Evolutionary conservation across 331 rosid genomes (phyloP).

Genomic region (Acacia concinna): DNA sequence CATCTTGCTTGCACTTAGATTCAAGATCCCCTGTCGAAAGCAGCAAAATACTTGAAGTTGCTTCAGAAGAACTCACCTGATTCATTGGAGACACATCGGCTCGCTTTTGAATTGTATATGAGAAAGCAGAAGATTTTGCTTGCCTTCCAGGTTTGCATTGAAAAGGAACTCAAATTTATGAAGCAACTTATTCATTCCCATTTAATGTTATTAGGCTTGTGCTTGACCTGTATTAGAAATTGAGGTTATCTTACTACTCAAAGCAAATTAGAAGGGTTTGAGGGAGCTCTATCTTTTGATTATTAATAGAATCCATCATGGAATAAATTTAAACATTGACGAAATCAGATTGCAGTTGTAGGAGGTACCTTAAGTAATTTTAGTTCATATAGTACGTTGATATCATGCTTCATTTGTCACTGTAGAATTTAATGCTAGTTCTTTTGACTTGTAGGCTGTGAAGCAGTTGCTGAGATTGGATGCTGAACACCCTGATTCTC

Average conservation of each 20-base stretch:
- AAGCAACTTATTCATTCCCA: background rate
- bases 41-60: slow-evolving; percentile 89
- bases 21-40: slow-evolving; percentile 83
- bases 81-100: slow-evolving; percentile 82
- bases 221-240: background rate
- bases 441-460: slow-evolving; percentile 62
- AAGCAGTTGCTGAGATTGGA: slow-evolving; percentile 89
- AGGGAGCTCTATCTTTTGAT: background rate
- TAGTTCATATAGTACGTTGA: slow-evolving; percentile 13
- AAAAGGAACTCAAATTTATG: background rate
- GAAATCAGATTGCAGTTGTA: background rate
- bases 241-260: background rate
- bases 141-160: slow-evolving; percentile 71
- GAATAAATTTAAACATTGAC: background rate
- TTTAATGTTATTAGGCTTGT: slow-evolving; percentile 17
- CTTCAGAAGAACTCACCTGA: slow-evolving; percentile 88
- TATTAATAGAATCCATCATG: background rate
- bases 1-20: slow-evolving; percentile 46
- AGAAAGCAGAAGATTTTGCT: slow-evolving; percentile 85
- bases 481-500: slow-evolving; percentile 94
- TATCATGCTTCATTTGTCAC: background rate
- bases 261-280: background rate
- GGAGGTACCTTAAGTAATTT: slow-evolving; percentile 1
- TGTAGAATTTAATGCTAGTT: slow-evolving; percentile 7
- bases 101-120: slow-evolving; percentile 85